These are phyloP conservation scores for Panaeolus papilionaceus DNA, from an alignment of 768 basidiomycete genomes.

Conservation along the genomic window DNA sequence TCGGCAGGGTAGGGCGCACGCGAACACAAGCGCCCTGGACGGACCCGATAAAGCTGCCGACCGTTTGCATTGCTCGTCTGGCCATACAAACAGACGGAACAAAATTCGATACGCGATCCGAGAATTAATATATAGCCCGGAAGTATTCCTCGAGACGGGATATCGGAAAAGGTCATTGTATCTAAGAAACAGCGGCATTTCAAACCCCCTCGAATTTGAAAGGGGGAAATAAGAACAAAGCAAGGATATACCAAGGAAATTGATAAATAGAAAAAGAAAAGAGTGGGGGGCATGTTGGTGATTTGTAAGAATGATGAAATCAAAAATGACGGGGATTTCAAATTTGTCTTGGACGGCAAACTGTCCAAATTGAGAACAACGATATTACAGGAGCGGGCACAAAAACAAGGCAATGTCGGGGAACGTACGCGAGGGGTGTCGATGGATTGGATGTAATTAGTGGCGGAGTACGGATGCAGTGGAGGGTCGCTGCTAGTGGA, in stretches of 20 bases:
- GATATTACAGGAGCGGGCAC: constrained; percentile 2
- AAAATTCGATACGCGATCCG: constrained; percentile 2
- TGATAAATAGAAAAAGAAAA: constrained; percentile 11
- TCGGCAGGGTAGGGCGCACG: background rate
- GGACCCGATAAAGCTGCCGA: background rate
- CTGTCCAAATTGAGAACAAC: constrained; percentile 6
- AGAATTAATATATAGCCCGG: constrained; percentile 1
- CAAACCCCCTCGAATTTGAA: constrained; percentile 1
- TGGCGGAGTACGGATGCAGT: background rate
- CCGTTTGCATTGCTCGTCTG: background rate
- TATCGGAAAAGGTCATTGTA: background rate
- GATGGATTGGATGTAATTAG: constrained; percentile 3
- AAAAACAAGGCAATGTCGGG: constrained; percentile 6
- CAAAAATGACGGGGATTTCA: background rate
- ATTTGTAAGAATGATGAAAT: constrained; percentile 12
- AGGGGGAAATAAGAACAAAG: background rate
- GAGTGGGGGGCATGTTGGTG: background rate
- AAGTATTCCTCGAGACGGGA: constrained; percentile 8
- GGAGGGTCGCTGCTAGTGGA: background rate
- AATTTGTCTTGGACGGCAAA: background rate
- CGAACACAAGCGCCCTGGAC: constrained; percentile 5
- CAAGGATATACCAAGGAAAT: constrained; percentile 6
- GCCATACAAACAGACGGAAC: constrained; percentile 2
- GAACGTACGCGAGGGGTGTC: background rate
- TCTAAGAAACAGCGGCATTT: constrained; percentile 14